Conservation (phyloP, 306 rosid species). For the apple (Malus domestica) region DNA sequence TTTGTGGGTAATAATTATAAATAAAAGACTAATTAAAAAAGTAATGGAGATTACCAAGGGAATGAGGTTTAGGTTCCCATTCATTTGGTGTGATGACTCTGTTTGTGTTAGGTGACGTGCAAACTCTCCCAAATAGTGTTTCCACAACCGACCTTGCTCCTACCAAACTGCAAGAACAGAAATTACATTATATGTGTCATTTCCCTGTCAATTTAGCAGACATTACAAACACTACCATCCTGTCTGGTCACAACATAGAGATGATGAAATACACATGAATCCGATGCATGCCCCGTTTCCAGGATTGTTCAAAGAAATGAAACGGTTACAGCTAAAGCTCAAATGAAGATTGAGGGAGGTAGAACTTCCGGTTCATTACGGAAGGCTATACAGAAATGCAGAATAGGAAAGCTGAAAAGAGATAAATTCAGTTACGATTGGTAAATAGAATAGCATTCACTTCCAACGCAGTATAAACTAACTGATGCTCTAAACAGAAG, state of each 20-base stretch:
- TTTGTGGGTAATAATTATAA: constrained; percentile 9
- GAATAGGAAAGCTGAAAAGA: background rate
- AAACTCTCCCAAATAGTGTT: constrained; percentile 5
- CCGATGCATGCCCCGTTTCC: background rate
- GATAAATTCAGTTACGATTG: background rate
- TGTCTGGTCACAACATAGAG: background rate
- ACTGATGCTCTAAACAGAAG: background rate
- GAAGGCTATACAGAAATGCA: background rate
- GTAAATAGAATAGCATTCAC: background rate
- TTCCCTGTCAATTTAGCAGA: background rate
- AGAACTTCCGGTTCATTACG: background rate
- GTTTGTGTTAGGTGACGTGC: constrained; percentile 51
- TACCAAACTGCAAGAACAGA: background rate
- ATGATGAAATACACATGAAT: background rate
- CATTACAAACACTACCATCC: background rate
- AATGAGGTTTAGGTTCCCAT: constrained; percentile 43
- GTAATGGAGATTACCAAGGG: constrained; percentile 29
- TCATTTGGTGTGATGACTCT: constrained; percentile 43
- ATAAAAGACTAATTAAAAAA: background rate
- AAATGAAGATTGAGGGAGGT: background rate
- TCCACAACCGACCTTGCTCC: constrained; percentile 25
- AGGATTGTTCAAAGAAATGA: background rate
- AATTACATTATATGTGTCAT: background rate
- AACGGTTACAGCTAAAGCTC: background rate
- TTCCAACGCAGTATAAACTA: background rate